A percentile compares a stretch with the other conserved stretches of the same genome.
Evolutionary conservation across 441 rosid species (phyloP).

Genomic region (Melianthus villosus): DNA sequence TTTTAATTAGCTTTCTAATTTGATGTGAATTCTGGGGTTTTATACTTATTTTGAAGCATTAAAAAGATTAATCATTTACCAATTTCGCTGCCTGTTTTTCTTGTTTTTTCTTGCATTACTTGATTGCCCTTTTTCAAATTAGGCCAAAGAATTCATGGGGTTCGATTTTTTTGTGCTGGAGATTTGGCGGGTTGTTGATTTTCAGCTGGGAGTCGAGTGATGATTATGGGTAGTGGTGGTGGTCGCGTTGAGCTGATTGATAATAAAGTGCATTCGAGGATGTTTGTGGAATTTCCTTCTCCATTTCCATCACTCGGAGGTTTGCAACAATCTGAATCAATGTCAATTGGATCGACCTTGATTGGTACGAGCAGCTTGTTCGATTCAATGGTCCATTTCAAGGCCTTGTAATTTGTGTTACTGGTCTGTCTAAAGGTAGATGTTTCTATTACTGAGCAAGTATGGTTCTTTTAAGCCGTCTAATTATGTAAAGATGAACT

Average conservation of each 20-base stretch:
- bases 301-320: conserved; percentile 31
- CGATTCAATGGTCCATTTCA: conserved; percentile 47
- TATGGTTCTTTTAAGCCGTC: no score
- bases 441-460: not conserved
- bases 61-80: no score
- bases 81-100: no score
- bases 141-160: no score
- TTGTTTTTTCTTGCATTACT: no score
- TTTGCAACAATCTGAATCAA: conserved; percentile 23
- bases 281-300: conserved; percentile 44
- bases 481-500: no score
- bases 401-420: conserved; percentile 72
- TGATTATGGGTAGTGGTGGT: conserved; percentile 26
- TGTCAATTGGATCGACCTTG: conserved; percentile 32
- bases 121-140: no score
- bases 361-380: conserved; percentile 22
- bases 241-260: conserved; percentile 48
- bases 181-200: not conserved
- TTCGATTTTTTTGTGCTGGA: not conserved
- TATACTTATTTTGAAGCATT: no score
- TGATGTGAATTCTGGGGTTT: no score
- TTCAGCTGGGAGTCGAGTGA: no score
- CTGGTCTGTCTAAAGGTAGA: conserved; percentile 87
- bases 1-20: no score
- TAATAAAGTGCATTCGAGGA: conserved; percentile 70